A percentile compares a stretch with the other conserved stretches of the same genome.
These are phyloP conservation scores for Penicillium sp. DNA, from an alignment of 2,329 filamentous ascomycete genomes.

Conservation along the genomic window DNA sequence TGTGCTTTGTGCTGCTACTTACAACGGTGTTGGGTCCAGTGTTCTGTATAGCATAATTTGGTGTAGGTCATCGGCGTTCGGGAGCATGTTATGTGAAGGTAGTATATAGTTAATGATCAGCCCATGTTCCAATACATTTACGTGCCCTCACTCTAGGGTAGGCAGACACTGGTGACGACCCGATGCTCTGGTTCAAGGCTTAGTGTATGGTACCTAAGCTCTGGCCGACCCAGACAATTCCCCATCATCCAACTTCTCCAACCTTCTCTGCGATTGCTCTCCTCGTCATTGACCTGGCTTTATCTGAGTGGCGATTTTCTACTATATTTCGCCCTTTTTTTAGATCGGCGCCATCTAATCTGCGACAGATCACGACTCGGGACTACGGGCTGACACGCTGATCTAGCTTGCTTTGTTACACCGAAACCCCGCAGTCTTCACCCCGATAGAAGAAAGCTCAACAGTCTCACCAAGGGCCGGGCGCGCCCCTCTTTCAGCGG, in stretches of 20 bases:
- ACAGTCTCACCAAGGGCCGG: not conserved
- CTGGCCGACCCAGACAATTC: not conserved
- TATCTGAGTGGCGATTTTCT: not conserved
- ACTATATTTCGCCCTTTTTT: not conserved
- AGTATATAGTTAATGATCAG: not conserved
- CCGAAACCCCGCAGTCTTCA: conserved; percentile 13
- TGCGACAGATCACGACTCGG: not conserved
- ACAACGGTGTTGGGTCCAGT: not conserved
- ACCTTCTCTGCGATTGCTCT: not conserved
- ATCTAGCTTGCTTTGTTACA: conserved; percentile 4
- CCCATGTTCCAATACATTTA: not conserved
- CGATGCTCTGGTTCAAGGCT: too few relatives aligned
- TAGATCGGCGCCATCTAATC: not conserved
- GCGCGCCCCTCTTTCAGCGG: not conserved
- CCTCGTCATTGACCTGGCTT: not conserved
- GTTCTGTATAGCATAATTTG: not conserved
- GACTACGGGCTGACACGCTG: not conserved
- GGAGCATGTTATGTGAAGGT: not conserved
- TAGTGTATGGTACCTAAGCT: not conserved
- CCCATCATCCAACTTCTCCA: not conserved
- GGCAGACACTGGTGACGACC: too few relatives aligned
- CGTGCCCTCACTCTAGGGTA: not conserved
- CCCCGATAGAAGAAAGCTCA: not conserved
- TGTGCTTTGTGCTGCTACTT: not conserved
- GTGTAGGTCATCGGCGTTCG: not conserved